Percentiles rank a stretch among this genome's conserved stretches.
Evolutionary conservation across 176 grass and related monocot genomes (phyloP).

Genomic region (Carex kokanica): DNA sequence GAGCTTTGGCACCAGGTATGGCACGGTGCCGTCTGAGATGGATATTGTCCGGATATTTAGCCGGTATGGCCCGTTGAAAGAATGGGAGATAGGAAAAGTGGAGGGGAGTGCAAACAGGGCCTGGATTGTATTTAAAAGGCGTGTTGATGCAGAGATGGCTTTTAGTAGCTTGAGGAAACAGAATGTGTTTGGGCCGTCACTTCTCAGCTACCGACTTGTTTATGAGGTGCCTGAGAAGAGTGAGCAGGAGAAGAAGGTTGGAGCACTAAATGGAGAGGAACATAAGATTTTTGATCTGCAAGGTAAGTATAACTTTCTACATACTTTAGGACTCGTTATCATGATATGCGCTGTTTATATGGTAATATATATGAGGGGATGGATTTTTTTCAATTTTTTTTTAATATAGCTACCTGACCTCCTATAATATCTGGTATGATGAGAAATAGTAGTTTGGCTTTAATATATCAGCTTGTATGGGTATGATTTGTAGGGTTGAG

Average conservation of each 20-base stretch:
- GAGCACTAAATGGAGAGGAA: slow-evolving; percentile 28
- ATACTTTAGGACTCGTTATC: background rate
- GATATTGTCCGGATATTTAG: slow-evolving; percentile 75
- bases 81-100: slow-evolving; percentile 41
- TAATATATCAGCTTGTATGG: background rate
- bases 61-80: slow-evolving; percentile 84
- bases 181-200: slow-evolving; percentile 69
- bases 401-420: background rate
- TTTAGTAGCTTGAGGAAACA: slow-evolving; percentile 71
- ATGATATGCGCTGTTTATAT: background rate
- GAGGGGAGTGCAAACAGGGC: slow-evolving; percentile 50
- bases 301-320: slow-evolving; percentile 12
- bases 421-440: background rate
- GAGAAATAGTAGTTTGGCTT: background rate
- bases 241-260: slow-evolving; percentile 32
- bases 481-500: background rate
- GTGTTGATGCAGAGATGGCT: slow-evolving; percentile 86
- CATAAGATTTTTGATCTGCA: slow-evolving; percentile 35
- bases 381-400: background rate
- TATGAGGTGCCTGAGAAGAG: slow-evolving; percentile 40
- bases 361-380: background rate
- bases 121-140: slow-evolving; percentile 82
- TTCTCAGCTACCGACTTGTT: slow-evolving; percentile 78
- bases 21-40: slow-evolving; percentile 55
- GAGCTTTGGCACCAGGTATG: slow-evolving; percentile 60